Evolutionary conservation across 2,329 filamentous ascomycete genomes (phyloP), one percentile per base, ranked within the genome.

Genomic region (Fusarium cicatricum): DNA sequence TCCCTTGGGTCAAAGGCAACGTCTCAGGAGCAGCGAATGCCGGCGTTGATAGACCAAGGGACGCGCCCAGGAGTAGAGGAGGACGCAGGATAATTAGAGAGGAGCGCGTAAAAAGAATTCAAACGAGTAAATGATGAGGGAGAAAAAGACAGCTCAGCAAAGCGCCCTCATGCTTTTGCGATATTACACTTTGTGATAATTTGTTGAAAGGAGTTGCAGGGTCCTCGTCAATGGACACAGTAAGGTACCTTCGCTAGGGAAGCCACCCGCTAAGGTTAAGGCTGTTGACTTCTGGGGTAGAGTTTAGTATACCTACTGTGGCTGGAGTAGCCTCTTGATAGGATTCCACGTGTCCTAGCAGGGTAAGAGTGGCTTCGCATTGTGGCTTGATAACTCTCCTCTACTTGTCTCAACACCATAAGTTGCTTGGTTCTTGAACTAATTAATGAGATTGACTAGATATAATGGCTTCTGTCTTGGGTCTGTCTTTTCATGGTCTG

Each of bases 191-290:
- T 55, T 45, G 45, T 44, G 26, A 34, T 19, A 33, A 48, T 45
- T 44, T 63, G 59, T 55, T 60, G 59, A 62, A 62, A 62, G 59
- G 59, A 62, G 59, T 63, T 45, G 55, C 55, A 62, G 59, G 59
- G 58, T 62, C 29, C 58, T 49, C 43, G n/a, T 37, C 44, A 51
- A 38, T 55, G 53, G 44, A 50, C 58, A 58, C 57, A 55, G 56
- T 60, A 55, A 55, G 59, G 41, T 28, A 43, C 58, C 48, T 49
- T 33, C 40, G 42, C 49, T 53, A 32, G 37, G 47, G 31, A 44
- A 59, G 40, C 37, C 32, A 15, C 7, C 33, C 16, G 15, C 33
- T 36, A 36, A 16, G 11, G n/a, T 36, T 11, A 11, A 36, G 10
- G n/a, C 15, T 10, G 15, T 31, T 31, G 33, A 55, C 29, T 60